phyloP scores from a whole-genome alignment of 306 rosid species.

The Dalbergia cultrata region DNA sequence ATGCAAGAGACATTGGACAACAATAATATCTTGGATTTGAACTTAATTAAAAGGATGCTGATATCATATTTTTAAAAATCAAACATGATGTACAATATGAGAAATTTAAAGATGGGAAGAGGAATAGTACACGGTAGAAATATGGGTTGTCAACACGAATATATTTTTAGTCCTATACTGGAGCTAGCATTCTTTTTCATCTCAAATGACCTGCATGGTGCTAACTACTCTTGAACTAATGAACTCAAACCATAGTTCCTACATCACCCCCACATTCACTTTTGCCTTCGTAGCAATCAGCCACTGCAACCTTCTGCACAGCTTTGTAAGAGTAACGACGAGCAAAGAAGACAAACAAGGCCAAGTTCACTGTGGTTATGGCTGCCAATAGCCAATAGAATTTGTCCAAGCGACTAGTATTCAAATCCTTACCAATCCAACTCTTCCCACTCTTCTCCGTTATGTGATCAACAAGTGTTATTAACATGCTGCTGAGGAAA shows the following conservation, averaged over 20 bases:
- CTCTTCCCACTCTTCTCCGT: constrained; percentile 65
- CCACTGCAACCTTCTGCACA: constrained; percentile 78
- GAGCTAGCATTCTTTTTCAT: neutral
- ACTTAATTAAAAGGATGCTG: too few relatives aligned
- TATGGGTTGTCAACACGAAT: neutral
- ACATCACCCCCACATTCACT: constrained; percentile 36
- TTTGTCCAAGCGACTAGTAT: constrained; percentile 80
- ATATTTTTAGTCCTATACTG: neutral
- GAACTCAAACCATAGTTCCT: constrained; percentile 57
- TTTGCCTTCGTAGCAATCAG: constrained; percentile 61
- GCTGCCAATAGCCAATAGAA: constrained; percentile 85
- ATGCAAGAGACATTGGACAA: too few relatives aligned
- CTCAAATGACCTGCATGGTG: neutral
- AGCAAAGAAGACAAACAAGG: constrained; percentile 77
- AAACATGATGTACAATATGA: too few relatives aligned
- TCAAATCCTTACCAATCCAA: constrained; percentile 89
- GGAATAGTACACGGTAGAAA: neutral
- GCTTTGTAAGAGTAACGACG: constrained; percentile 78
- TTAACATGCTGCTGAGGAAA: constrained; percentile 78
- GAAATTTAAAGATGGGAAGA: too few relatives aligned
- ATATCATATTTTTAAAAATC: too few relatives aligned
- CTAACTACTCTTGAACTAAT: neutral
- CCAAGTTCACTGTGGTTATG: constrained; percentile 58
- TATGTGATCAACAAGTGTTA: constrained; percentile 65
- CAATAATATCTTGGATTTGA: too few relatives aligned